Base-by-base conservation (phyloP, 1,284 basidiomycete genomes). In the Rhodotorula sp. region DNA sequence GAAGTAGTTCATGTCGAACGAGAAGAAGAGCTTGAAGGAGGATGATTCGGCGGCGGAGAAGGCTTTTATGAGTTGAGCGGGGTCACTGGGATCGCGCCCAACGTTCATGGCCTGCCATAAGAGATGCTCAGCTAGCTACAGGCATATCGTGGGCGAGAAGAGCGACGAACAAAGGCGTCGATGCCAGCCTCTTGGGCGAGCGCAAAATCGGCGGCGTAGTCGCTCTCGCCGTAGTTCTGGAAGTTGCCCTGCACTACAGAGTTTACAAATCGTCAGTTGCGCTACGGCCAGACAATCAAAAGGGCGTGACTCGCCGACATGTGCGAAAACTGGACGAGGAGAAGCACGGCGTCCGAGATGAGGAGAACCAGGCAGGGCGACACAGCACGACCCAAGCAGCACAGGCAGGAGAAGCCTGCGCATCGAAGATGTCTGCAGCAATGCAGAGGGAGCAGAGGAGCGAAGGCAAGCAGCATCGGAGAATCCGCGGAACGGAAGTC, bases 201-300 rank as follows among this genome's bases (percentile, higher is more conserved):
- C 20, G 27, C 29, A 4, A 47, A n/a, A 24, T 62, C 61, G 6
- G 51, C 39, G 7, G 52, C 29, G 17, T 54, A 62, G 30, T 32
- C 29, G 11, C 34, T 39, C 44, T 62, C 27, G 3, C 20, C 20
- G 30, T 62, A 62, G 17, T 29, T 15, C 20, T 64, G 63, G 24
- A 59, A 64, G 39, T 64, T 39, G 39, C 63, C 63, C 30, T 65
- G 64, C 13, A 57, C 27, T 30, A 32, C 53, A 19, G 52, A 10
- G n/a, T 5, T 24, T 30, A 20, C 8, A 22, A 8, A 22, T 20
- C 15, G 27, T 52, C 27, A 52, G 51, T 29, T 7, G 9, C n/a
- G 48, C 10, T 27, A 20, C 22, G 17, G 7, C 11, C 55, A 57
- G 30, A 34, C 9, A 27, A 55, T 7, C 8, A 15, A 22, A n/a